A percentile compares a stretch with the other conserved stretches of the same genome.
Conservation (phyloP, 2,329 filamentous ascomycete genomes). For the Beauveria bassiana region DNA sequence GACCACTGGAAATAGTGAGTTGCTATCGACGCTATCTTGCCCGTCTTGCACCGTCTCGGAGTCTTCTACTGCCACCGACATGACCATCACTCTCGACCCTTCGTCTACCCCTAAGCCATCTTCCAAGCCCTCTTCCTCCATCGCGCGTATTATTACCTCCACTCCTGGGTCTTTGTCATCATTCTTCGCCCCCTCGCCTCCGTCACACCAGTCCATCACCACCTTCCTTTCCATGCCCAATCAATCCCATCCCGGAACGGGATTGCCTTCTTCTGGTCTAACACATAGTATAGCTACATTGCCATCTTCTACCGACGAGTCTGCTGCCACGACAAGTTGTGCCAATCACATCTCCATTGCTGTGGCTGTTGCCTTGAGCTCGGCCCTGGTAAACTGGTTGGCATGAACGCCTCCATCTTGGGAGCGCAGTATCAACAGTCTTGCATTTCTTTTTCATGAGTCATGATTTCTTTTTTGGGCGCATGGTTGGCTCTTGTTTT, state of each 20-base stretch:
- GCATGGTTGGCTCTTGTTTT: neutral
- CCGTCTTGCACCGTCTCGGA: constrained; percentile 1
- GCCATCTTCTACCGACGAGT: constrained; percentile 5
- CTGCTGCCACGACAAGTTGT: neutral
- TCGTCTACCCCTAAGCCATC: neutral
- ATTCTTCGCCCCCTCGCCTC: neutral
- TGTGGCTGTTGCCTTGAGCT: constrained; percentile 1
- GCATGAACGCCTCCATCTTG: neutral
- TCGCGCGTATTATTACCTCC: neutral
- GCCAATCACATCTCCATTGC: constrained; percentile 3
- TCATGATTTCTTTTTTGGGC: constrained; percentile 6
- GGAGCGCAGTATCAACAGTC: neutral
- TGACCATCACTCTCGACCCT: constrained; percentile 5
- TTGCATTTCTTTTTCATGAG: constrained; percentile 8
- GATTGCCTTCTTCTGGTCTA: constrained; percentile 6
- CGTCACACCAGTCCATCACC: constrained; percentile 1
- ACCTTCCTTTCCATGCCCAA: constrained; percentile 6
- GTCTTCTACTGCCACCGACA: neutral
- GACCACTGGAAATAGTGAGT: constrained; percentile 6
- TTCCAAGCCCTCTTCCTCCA: too few relatives aligned
- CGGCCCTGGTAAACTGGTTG: constrained; percentile 2
- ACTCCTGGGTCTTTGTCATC: neutral
- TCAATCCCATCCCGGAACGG: neutral
- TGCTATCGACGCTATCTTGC: constrained; percentile 4
- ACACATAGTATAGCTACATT: constrained; percentile 10